Base-by-base conservation (phyloP, 2,329 filamentous ascomycete species). In the Paradendryphiella salina region DNA sequence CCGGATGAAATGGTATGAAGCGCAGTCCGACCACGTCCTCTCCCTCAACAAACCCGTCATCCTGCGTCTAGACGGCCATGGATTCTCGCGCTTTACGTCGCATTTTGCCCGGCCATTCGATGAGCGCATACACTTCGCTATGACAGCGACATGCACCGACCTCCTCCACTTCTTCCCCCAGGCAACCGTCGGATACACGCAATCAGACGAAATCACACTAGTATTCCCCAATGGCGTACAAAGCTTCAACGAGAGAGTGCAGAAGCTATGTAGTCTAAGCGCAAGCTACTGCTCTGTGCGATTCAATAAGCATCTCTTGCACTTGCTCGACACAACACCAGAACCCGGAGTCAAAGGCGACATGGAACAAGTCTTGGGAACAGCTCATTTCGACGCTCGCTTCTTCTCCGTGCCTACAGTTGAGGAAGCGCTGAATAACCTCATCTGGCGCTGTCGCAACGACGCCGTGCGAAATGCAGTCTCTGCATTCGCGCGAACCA, bases 1-100 rank as follows among this genome's bases (percentile, higher is more conserved):
- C 10, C 67, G 67, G 40, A 71, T 71, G 67, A 70, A 70, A 46
- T 44, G 60, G 21, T 69, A 71, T 54, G 67, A 71, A 57, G 50
- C 64, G 17, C 32, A 44, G 26, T 64, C 51, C 54, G 64, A 71
- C 52, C 50, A 50, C 49, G 57, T 44, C 6, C 44, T 71, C 6
- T 65, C 66, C 1, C 26, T 40, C 10, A 18, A 52, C 37, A 38
- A 44, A 1, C 66, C 67, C 4, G 53, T 61, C 13, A 52, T 71
- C 10, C 55, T 70, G 5, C 66, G 66, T 20, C 61, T 71, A 4
- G 67, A 71, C 28, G 66, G 67, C 15, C 66, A 69, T 42, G 53
- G 50, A 18, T 71, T 71, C 56, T 70, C 66, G 2, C 59, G 59
- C 32, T 68, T 71, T 37, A 69, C 66, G 4, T 46, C 59, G 1